phyloP scores from a whole-genome alignment of 2,329 filamentous ascomycete genomes.

The Monosporascus ibericus region DNA sequence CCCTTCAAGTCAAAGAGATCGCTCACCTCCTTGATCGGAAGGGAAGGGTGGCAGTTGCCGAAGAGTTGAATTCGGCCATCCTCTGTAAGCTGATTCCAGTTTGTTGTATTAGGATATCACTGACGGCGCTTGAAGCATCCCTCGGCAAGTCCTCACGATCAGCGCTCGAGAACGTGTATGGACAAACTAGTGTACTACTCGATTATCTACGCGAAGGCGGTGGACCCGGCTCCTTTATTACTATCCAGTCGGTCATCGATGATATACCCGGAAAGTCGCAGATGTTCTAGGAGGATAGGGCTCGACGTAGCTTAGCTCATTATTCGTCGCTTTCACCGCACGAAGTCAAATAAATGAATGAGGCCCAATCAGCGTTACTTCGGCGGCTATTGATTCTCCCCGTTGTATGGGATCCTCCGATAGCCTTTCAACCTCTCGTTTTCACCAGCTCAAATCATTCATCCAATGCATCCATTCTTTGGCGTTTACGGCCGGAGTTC shows the following conservation, averaged over 20 bases:
- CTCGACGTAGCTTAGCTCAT: too few species aligned
- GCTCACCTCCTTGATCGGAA: constrained; percentile 71
- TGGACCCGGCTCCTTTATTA: constrained; percentile 77
- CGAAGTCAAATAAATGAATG: too few species aligned
- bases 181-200: constrained; percentile 82
- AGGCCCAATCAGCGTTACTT: too few species aligned
- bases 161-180: constrained; percentile 76
- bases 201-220: constrained; percentile 75
- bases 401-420: too few species aligned
- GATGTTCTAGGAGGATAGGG: neutral
- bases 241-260: constrained; percentile 43
- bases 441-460: too few species aligned
- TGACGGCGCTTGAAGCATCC: constrained; percentile 53
- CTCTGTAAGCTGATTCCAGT: constrained; percentile 55
- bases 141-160: constrained; percentile 85
- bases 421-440: too few species aligned
- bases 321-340: too few species aligned
- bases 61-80: constrained; percentile 91
- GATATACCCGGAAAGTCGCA: constrained; percentile 34
- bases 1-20: constrained; percentile 66
- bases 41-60: constrained; percentile 73
- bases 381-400: too few species aligned
- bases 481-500: too few species aligned
- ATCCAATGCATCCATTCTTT: too few species aligned
- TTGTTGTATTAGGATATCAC: neutral